Evolutionary conservation across 202 grass and related monocot genomes (phyloP).

Genomic region (Eragrostis tef): DNA sequence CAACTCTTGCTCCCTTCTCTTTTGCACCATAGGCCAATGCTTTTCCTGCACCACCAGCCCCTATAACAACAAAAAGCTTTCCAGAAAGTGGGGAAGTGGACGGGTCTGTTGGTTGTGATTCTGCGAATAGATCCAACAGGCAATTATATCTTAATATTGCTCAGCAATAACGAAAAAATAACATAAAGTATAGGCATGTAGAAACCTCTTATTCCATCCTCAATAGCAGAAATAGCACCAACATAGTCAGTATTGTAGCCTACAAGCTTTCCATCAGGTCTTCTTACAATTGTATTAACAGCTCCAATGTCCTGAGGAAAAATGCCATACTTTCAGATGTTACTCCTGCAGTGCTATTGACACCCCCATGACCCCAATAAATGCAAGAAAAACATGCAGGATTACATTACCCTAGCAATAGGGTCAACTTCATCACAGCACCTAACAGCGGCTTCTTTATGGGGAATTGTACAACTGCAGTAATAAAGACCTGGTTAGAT

Average conservation of each 20-base stretch:
- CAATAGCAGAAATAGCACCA: slow-evolving; percentile 98
- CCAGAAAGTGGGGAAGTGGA: slow-evolving; percentile 71
- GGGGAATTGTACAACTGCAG: slow-evolving; percentile 89
- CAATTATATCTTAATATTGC: slow-evolving; percentile 41
- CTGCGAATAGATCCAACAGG: slow-evolving; percentile 50
- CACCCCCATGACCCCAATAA: slow-evolving; percentile 24
- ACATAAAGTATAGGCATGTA: slow-evolving; percentile 42
- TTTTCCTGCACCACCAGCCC: slow-evolving; percentile 95
- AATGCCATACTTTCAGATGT: slow-evolving; percentile 37
- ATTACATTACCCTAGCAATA: slow-evolving; percentile 74
- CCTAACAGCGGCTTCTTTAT: slow-evolving; percentile 85
- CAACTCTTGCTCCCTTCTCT: slow-evolving; percentile 90
- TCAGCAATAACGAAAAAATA: slow-evolving; percentile 19
- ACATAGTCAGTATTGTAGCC: slow-evolving; percentile 98
- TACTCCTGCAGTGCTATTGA: slow-evolving; percentile 31
- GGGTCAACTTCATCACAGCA: slow-evolving; percentile 96
- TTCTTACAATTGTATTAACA: slow-evolving; percentile 93
- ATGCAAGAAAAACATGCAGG: slow-evolving; percentile 7
- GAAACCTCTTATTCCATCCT: slow-evolving; percentile 96
- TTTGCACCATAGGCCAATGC: slow-evolving; percentile 97
- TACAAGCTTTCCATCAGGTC: slow-evolving; percentile 81
- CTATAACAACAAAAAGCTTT: slow-evolving; percentile 83
- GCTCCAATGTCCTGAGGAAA: slow-evolving; percentile 82
- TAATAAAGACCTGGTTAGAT: slow-evolving; percentile 22
- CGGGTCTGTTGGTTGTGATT: slow-evolving; percentile 51